Base-by-base conservation (phyloP, 495 filamentous ascomycete species). In the Lasiosphaeriaceae sp. region DNA sequence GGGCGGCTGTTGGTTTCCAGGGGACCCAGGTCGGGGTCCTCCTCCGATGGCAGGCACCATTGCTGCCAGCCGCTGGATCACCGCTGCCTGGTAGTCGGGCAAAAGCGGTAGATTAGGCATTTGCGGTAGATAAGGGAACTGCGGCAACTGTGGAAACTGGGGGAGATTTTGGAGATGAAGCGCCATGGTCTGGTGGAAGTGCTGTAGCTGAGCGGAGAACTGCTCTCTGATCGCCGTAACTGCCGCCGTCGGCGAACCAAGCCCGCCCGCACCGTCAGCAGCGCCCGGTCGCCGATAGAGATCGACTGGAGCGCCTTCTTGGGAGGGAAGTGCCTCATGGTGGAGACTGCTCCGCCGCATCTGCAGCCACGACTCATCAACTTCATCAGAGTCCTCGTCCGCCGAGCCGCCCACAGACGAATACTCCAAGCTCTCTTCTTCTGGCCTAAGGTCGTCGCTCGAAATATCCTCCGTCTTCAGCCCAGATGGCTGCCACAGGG, bases 161-260 rank as follows among this genome's bases (percentile, higher is more conserved):
- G 39, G 39, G 39, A 43, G 16, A 41, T 74, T 69, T 51, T 72
- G 74, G 11, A 76, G 51, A 45, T 72, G 72, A 52, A 70, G 58
- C 17, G 62, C 50, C 67, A 89, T 82, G 16, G 78, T 83, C 59
- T 91, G 85, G 61, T 93, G 90, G 58, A 92, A 78, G 37, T 91
- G 86, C 51, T 93, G 87, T 62, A 94, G 82, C 63, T 94, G 91
- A 3, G 82, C 79, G 43, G 85, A 81, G 17, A 96, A 72, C 50
- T 90, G 86, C 51, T 93, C 88, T 55, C 86, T 83, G 79, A 90
- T 86, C 22, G 87, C 88, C 26, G 84, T 75, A 70, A 90, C 81
- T 23, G 86, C 79, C 26, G 86, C 82, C 2, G 82, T 77, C 20
- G 86, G 80, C 12, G 82, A 77, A 46, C 80, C 78, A 4, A 75